phyloP scores from a whole-genome alignment of 2,329 filamentous ascomycete genomes.

The Colletotrichum spaethianum region DNA sequence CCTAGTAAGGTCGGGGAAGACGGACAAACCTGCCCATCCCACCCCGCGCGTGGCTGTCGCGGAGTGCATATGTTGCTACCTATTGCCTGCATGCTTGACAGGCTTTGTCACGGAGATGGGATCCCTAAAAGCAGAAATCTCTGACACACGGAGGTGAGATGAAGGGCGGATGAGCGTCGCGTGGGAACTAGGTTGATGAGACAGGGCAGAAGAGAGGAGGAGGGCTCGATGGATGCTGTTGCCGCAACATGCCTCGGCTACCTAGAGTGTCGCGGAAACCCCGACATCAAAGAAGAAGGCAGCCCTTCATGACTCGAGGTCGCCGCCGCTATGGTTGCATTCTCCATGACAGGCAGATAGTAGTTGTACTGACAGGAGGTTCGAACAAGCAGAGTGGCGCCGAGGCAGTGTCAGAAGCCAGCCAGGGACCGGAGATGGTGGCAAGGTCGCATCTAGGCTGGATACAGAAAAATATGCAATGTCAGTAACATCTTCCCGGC shows the following conservation, averaged over 20 bases:
- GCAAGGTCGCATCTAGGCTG: constrained; percentile 1
- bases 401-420: neutral
- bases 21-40: neutral
- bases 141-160: constrained; percentile 6
- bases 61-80: constrained; percentile 3
- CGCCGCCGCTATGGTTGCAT: constrained; percentile 1
- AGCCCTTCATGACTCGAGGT: constrained; percentile 14
- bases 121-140: constrained; percentile 19
- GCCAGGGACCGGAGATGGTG: neutral
- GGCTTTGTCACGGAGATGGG: neutral
- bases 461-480: neutral
- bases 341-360: neutral
- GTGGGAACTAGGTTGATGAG: neutral
- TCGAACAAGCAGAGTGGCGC: neutral
- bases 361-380: neutral
- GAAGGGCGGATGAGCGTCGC: constrained; percentile 2
- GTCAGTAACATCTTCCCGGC: neutral
- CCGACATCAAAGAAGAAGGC: neutral
- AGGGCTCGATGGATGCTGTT: neutral
- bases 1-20: neutral
- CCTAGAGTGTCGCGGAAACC: neutral
- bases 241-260: constrained; percentile 4
- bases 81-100: constrained; percentile 23
- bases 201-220: neutral
- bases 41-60: neutral